Percentiles rank a stretch among this genome's conserved stretches.
Conservation (phyloP, 768 basidiomycete genomes). For the Podaxis pistillaris region DNA sequence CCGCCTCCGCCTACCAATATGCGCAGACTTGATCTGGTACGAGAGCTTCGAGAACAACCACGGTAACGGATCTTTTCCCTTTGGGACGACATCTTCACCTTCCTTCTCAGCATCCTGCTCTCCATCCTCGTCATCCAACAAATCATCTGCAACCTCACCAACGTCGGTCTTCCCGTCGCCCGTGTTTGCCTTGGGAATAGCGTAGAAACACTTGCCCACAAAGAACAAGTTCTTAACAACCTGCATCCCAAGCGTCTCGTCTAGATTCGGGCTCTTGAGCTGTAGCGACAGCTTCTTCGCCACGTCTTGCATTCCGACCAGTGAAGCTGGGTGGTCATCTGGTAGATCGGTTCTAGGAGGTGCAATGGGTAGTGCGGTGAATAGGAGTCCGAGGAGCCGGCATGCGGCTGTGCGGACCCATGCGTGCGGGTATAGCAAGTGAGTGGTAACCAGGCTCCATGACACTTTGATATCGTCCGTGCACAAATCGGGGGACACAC, state of each 20-base stretch:
- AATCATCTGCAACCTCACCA: conserved; percentile 28
- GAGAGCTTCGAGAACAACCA: conserved; percentile 97
- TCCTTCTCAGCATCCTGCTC: conserved; percentile 24
- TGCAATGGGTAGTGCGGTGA: conserved; percentile 48
- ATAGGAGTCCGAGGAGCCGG: conserved; percentile 71
- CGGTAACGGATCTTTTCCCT: conserved; percentile 44
- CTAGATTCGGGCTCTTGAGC: conserved; percentile 78
- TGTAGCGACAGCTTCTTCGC: conserved; percentile 74
- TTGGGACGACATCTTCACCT: conserved; percentile 16
- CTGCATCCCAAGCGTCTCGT: conserved; percentile 72
- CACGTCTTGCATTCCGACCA: conserved; percentile 58
- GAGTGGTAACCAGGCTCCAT: conserved; percentile 63
- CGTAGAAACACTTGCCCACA: conserved; percentile 81
- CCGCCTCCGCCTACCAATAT: conserved; percentile 65
- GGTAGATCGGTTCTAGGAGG: conserved; percentile 31
- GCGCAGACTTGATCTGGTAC: conserved; percentile 76
- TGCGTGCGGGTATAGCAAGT: conserved; percentile 86
- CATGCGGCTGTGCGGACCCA: conserved; percentile 89
- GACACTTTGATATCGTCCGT: conserved; percentile 44
- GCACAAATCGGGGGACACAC: conserved; percentile 50
- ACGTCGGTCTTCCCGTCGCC: conserved; percentile 24
- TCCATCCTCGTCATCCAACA: conserved; percentile 22
- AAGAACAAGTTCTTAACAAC: conserved; percentile 92
- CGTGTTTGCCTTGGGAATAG: conserved; percentile 27
- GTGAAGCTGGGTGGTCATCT: conserved; percentile 48